phyloP scores from a whole-genome alignment of 257 asterid species.

The Rhazya stricta region DNA sequence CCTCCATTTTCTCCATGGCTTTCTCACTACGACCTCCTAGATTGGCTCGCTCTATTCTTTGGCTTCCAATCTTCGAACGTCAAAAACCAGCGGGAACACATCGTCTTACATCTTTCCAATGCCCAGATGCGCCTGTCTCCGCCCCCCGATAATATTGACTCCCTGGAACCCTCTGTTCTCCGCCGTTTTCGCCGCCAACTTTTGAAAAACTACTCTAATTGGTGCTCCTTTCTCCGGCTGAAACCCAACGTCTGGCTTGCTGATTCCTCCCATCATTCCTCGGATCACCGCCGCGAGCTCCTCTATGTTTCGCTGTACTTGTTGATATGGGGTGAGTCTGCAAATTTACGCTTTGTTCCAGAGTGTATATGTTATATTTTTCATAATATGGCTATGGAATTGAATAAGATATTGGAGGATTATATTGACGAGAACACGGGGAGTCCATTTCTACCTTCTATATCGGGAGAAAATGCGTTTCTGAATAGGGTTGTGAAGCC shows the following conservation, averaged over 20 bases:
- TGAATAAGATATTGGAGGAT: conserved; percentile 88
- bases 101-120: conserved; percentile 80
- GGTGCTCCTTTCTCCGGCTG: conserved; percentile 81
- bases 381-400: conserved; percentile 90
- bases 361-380: conserved; percentile 79
- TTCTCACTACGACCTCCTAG: conserved; percentile 76
- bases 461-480: conserved; percentile 82
- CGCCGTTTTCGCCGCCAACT: conserved; percentile 76
- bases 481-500: conserved; percentile 71
- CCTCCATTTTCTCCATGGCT: conserved; percentile 74
- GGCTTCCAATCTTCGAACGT: conserved; percentile 85
- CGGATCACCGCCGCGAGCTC: conserved; percentile 82
- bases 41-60: conserved; percentile 84
- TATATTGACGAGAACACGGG: conserved; percentile 94
- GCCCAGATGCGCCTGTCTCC: conserved; percentile 97
- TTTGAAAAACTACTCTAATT: conserved; percentile 60
- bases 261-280: conserved; percentile 42
- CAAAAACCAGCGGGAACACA: conserved; percentile 79
- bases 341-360: conserved; percentile 85
- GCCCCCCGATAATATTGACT: conserved; percentile 88
- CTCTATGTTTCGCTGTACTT: conserved; percentile 73
- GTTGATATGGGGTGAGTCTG: conserved; percentile 96
- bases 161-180: conserved; percentile 73
- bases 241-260: conserved; percentile 80
- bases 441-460: conserved; percentile 73